A percentile compares a stretch with the other conserved stretches of the same genome.
Evolutionary conservation across 345 rosid genomes (phyloP).

Genomic region (Psidium guajava): DNA sequence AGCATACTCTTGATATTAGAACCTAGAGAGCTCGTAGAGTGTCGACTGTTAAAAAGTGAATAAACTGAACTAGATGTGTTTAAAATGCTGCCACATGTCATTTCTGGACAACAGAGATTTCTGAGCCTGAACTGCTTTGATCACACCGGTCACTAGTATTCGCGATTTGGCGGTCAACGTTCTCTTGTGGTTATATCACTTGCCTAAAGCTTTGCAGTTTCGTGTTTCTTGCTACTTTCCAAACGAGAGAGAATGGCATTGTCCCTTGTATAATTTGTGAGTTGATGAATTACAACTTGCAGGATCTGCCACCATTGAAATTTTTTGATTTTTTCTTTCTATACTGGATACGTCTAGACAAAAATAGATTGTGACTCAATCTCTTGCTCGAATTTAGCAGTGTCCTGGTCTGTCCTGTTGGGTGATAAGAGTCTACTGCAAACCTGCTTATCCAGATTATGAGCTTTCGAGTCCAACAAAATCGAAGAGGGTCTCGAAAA

Average conservation of each 20-base stretch:
- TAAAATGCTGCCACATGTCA: neutral
- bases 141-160: neutral
- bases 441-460: conserved; percentile 7
- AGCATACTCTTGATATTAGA: too few relatives aligned
- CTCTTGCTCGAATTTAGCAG: neutral
- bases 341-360: neutral
- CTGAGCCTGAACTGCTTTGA: neutral
- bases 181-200: neutral
- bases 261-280: neutral
- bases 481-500: conserved; percentile 43
- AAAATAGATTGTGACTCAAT: neutral
- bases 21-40: too few relatives aligned
- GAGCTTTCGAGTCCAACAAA: conserved; percentile 50
- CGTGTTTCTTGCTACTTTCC: neutral
- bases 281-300: neutral
- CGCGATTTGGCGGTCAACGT: neutral
- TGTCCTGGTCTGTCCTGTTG: neutral
- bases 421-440: neutral
- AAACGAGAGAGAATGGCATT: neutral
- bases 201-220: neutral
- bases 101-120: neutral
- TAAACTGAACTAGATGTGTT: neutral
- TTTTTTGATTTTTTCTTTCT: neutral
- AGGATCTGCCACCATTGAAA: neutral
- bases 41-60: too few relatives aligned